Evolutionary conservation across 768 basidiomycete genomes (phyloP).

Genomic region (Rhizopogon vesiculosus): DNA sequence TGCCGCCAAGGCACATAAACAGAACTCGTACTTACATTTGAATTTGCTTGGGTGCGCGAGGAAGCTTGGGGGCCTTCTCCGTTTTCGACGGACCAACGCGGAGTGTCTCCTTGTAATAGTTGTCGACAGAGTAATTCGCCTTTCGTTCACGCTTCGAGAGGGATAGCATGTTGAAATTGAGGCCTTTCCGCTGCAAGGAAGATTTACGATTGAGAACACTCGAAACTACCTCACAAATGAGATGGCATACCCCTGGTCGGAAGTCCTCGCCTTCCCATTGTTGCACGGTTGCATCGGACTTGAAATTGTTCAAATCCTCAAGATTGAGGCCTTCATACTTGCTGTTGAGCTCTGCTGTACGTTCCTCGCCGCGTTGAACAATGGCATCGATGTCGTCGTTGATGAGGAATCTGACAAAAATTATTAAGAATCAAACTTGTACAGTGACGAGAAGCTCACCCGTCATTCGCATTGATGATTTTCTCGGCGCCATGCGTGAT

Average conservation of each 20-base stretch:
- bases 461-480: conserved; percentile 79
- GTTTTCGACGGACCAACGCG: conserved; percentile 73
- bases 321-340: conserved; percentile 93
- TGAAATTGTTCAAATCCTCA: conserved; percentile 96
- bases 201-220: background rate
- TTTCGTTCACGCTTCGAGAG: conserved; percentile 93
- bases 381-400: conserved; percentile 94
- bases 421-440: background rate
- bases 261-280: conserved; percentile 98
- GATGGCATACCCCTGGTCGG: conserved; percentile 54
- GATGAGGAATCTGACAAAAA: conserved; percentile 51
- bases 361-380: conserved; percentile 86
- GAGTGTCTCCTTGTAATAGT: conserved; percentile 91
- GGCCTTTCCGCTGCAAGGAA: conserved; percentile 52
- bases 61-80: conserved; percentile 79
- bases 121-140: conserved; percentile 91
- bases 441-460: conserved; percentile 40
- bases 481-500: conserved; percentile 97
- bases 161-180: conserved; percentile 76
- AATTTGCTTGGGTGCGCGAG: conserved; percentile 86
- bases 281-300: conserved; percentile 85
- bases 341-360: conserved; percentile 80
- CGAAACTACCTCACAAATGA: background rate
- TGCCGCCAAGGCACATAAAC: background rate
- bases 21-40: conserved; percentile 50